A percentile compares a stretch with the other conserved stretches of the same genome.
phyloP scores from a whole-genome alignment of 352 stramenopile genomes.

The Pythium myriotylum region DNA sequence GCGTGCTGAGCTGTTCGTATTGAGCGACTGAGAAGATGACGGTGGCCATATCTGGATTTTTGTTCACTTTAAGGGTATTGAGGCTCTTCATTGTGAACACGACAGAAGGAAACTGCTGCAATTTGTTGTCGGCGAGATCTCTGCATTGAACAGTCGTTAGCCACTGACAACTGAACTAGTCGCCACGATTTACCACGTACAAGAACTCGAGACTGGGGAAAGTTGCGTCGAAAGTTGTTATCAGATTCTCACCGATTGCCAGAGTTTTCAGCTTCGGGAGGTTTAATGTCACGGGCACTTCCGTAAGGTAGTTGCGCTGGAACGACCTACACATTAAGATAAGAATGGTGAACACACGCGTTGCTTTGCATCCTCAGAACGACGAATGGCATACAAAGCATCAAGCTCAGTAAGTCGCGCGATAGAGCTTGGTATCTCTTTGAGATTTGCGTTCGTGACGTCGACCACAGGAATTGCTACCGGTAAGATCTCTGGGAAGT shows the following conservation, averaged over 20 bases:
- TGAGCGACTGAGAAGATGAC: slow-evolving; percentile 13
- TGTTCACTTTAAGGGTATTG: slow-evolving; percentile 11
- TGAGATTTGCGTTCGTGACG: slow-evolving; percentile 21
- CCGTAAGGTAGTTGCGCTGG: slow-evolving; percentile 3
- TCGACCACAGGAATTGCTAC: background rate
- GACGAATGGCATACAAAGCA: slow-evolving; percentile 2
- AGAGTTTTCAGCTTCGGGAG: slow-evolving; percentile 7
- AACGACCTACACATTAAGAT: slow-evolving; percentile 11
- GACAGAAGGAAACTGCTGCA: slow-evolving; percentile 12
- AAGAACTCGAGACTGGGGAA: slow-evolving; percentile 15
- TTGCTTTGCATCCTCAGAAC: too few relatives aligned
- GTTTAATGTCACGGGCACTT: slow-evolving; percentile 1
- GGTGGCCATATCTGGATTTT: slow-evolving; percentile 19
- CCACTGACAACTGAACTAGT: background rate
- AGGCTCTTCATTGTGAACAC: slow-evolving; percentile 18
- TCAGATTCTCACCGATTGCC: slow-evolving; percentile 10
- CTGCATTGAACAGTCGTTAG: slow-evolving; percentile 1
- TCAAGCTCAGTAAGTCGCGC: slow-evolving; percentile 8
- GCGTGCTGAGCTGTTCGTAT: slow-evolving; percentile 5
- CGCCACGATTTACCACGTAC: background rate
- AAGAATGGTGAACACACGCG: background rate
- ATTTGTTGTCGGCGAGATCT: slow-evolving; percentile 23
- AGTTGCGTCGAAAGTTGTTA: slow-evolving; percentile 4
- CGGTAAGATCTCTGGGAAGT: slow-evolving; percentile 13
- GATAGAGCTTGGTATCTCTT: slow-evolving; percentile 2